Percentiles rank a stretch among this genome's conserved stretches.
Evolutionary conservation across 352 stramenopile species (phyloP).

Genomic region (Phytophthora cactorum): DNA sequence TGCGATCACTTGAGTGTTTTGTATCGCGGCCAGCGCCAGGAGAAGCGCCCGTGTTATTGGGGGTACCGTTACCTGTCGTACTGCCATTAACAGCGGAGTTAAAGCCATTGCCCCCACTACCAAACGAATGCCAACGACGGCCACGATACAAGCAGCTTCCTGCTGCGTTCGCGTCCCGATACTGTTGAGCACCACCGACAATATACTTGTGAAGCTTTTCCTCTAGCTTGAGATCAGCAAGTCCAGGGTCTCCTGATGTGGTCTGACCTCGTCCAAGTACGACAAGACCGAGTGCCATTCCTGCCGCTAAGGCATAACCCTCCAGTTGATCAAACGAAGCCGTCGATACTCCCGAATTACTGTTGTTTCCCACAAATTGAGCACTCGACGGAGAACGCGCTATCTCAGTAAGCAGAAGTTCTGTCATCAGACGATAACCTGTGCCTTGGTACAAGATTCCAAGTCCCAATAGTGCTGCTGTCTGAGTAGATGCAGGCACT

Average conservation of each 20-base stretch:
- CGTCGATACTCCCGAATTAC: constrained; percentile 50
- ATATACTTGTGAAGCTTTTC: constrained; percentile 97
- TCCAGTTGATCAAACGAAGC: constrained; percentile 92
- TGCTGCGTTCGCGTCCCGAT: constrained; percentile 46
- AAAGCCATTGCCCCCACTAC: constrained; percentile 31
- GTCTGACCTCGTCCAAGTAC: constrained; percentile 85
- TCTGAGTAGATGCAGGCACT: constrained; percentile 94
- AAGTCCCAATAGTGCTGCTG: constrained; percentile 94
- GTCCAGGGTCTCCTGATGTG: constrained; percentile 80
- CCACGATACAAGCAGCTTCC: constrained; percentile 77
- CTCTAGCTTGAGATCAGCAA: constrained; percentile 97
- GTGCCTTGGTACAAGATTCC: constrained; percentile 97
- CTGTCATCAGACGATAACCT: constrained; percentile 97
- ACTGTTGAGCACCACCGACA: constrained; percentile 77
- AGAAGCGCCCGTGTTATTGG: constrained; percentile 34
- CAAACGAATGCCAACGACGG: constrained; percentile 68
- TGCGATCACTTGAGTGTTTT: constrained; percentile 53
- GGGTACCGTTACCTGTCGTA: constrained; percentile 14
- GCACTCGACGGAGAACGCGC: constrained; percentile 80
- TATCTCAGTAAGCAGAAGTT: constrained; percentile 98
- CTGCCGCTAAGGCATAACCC: constrained; percentile 92
- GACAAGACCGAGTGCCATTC: constrained; percentile 96
- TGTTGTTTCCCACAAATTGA: constrained; percentile 63
- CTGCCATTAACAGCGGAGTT: constrained; percentile 28
- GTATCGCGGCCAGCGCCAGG: constrained; percentile 60